Evolutionary conservation across 208 protist genomes (phyloP).

Genomic region (Polymyxa betae): DNA sequence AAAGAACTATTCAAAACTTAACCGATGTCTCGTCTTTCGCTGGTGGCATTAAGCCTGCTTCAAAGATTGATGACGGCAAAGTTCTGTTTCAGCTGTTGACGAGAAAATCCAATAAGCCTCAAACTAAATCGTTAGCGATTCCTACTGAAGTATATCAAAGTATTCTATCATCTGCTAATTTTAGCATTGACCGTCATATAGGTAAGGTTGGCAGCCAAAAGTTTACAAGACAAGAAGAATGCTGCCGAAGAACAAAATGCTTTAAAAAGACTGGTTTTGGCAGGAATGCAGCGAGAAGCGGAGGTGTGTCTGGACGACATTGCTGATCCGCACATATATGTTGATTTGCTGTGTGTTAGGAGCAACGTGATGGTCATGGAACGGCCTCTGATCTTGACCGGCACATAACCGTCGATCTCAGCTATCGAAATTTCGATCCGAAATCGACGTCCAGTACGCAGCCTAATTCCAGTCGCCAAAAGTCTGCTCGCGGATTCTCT

Average conservation of each 20-base stretch:
- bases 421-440: conserved; percentile 48
- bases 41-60: background rate
- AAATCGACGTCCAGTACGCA: background rate
- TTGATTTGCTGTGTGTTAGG: background rate
- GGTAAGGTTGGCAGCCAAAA: background rate
- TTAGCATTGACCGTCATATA: background rate
- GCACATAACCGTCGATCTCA: conserved; percentile 9
- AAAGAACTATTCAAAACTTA: conserved; percentile 24
- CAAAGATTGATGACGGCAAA: background rate
- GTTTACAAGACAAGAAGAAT: background rate
- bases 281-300: conserved; percentile 37
- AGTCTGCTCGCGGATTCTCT: background rate
- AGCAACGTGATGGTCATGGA: background rate
- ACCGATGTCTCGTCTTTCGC: conserved; percentile 1
- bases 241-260: background rate
- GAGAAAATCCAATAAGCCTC: background rate
- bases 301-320: background rate
- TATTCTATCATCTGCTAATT: background rate
- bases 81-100: conserved; percentile 33
- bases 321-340: background rate
- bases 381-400: background rate
- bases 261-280: background rate
- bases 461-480: background rate
- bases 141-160: background rate
- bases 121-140: conserved; percentile 19